A percentile compares a stretch with the other conserved stretches of the same genome.
Conservation (phyloP, 306 rosid species). For the Prinsepia uniflora region DNA sequence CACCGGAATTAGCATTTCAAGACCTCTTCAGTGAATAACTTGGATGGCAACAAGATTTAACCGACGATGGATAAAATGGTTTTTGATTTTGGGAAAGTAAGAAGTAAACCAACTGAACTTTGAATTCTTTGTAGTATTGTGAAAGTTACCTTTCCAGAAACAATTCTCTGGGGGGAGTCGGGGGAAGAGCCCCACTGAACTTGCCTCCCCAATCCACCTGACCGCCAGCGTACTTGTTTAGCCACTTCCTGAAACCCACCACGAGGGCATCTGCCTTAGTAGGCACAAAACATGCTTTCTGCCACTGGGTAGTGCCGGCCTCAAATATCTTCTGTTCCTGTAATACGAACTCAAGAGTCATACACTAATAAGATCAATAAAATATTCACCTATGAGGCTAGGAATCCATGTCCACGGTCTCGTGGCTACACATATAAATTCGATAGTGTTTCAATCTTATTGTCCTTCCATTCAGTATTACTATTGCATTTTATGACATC, state of each 20-base stretch:
- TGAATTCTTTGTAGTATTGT: conserved; percentile 1
- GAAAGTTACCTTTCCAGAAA: conserved; percentile 71
- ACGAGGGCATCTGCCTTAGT: conserved; percentile 79
- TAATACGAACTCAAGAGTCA: conserved; percentile 16
- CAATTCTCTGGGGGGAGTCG: conserved; percentile 73
- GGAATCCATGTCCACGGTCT: too few relatives aligned
- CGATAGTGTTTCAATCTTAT: too few relatives aligned
- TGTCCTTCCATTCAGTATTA: too few relatives aligned
- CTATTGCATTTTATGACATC: too few relatives aligned
- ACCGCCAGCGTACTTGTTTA: conserved; percentile 70
- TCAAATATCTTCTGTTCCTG: conserved; percentile 70
- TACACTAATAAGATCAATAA: neutral
- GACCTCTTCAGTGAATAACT: neutral
- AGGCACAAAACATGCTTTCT: conserved; percentile 84
- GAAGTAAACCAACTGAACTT: conserved; percentile 8
- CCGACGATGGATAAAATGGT: neutral
- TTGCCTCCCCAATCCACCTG: conserved; percentile 87
- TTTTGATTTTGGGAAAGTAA: neutral
- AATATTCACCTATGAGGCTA: too few relatives aligned
- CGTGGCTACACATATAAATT: too few relatives aligned
- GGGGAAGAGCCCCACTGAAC: conserved; percentile 74
- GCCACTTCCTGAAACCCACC: conserved; percentile 79
- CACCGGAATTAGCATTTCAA: neutral
- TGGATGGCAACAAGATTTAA: neutral
- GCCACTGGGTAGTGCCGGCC: conserved; percentile 61